Base-by-base conservation (phyloP, 1,284 basidiomycete genomes). In the Sporisorium iseilematis-ciliati region DNA sequence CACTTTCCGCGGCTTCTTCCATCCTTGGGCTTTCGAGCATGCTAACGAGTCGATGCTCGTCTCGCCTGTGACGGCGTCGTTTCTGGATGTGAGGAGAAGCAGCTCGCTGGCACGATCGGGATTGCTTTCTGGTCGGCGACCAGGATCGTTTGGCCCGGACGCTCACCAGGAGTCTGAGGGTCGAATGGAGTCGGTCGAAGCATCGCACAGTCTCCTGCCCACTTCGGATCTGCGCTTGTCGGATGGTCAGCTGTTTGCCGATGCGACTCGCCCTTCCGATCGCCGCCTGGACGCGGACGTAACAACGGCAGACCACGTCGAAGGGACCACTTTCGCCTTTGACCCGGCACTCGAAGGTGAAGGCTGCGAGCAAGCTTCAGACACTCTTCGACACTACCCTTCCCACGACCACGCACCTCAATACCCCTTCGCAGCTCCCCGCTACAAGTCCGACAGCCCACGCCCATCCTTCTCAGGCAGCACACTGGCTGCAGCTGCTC, bases 401-500 rank as follows among this genome's bases (percentile, higher is more conserved):
- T 29, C 26, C 1, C 46, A 26, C 12, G 46, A 48, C 16, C 46
- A 25, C 2, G 31, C 48, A 7, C 3, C 33, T 4, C 60, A n/a
- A 16, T 40, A 26, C 23, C 16, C 49, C 16, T 20, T 21, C 16
- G 38, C 49, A 16, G 51, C 55, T 3, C 59, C 65, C 16, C 45
- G 46, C 8, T 40, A 48, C 21, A 40, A 31, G 7, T n/a, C 46
- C 3, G 33, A 29, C 10, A 69, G 65, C 25, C 71, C 72, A 7
- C 72, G 72, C 16, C 35, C 59, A 10, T 70, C 67, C 12, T 75
- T 75, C 31, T 75, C 66, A 16, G 64, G 60, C 11, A 75, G 72
- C 64, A 75, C 72, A 3, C 57, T 75, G 10, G 72, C 67, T 10
- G 72, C 67, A 8, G 72, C 72, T 2, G 72, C 72, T 16, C 72